Evolutionary conservation across 805 yeast species (phyloP).

Genomic region (Yarrowia sp.): DNA sequence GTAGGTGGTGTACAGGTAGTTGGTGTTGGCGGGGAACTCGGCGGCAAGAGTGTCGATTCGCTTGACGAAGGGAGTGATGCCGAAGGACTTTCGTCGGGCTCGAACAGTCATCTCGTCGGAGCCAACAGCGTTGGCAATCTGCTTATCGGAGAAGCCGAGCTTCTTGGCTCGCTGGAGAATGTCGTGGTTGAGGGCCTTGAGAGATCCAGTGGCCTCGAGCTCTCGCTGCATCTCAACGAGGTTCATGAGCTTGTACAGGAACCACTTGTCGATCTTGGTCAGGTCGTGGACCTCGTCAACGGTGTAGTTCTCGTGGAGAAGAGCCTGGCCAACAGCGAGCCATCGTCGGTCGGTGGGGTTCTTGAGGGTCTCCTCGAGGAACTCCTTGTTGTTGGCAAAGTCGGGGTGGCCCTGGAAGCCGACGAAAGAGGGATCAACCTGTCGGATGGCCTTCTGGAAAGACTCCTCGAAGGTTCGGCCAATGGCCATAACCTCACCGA

Average conservation of each 20-base stretch:
- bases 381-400: conserved; percentile 49
- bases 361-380: conserved; percentile 71
- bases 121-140: conserved; percentile 75
- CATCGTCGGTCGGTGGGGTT: conserved; percentile 95
- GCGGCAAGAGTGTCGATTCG: conserved; percentile 97
- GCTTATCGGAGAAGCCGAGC: conserved; percentile 93
- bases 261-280: conserved; percentile 94
- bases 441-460: conserved; percentile 95
- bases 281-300: conserved; percentile 91
- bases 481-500: conserved; percentile 98
- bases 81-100: conserved; percentile 71
- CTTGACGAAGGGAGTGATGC: conserved; percentile 89
- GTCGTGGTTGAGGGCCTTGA: conserved; percentile 63
- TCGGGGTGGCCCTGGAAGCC: conserved; percentile 82
- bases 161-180: conserved; percentile 78
- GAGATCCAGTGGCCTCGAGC: conserved; percentile 61
- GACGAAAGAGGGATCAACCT: conserved; percentile 83
- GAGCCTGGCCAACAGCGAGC: conserved; percentile 97
- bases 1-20: conserved; percentile 93
- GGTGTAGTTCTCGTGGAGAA: conserved; percentile 83
- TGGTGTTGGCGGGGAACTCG: conserved; percentile 96
- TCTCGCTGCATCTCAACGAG: conserved; percentile 86
- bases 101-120: conserved; percentile 79
- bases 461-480: conserved; percentile 98
- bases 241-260: conserved; percentile 86